Base-by-base conservation (phyloP, 345 rosid genomes). In the Brassica carinata region DNA sequence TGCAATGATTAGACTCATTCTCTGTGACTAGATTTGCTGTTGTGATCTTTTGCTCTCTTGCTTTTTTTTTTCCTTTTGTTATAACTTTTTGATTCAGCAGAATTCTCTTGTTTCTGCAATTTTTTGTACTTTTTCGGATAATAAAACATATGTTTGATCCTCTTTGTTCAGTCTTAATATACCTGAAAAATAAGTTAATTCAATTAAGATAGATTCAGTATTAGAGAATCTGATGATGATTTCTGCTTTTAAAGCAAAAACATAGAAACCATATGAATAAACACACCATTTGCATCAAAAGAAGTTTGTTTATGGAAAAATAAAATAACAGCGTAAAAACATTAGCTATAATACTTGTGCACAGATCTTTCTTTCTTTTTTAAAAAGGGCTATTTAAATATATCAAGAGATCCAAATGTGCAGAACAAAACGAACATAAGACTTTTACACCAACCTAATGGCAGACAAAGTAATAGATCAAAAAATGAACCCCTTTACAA, bases 1-100 rank as follows among this genome's bases (percentile, higher is more conserved):
- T 4, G 99, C 89, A 0, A 77, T 93, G 80, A 92, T 90, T 10
- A 92, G 97, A 79, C 76, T 92, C 11, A 83, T 91, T 80, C 84
- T 93, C 79, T 96, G 99, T 76, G 79, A 75, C 77, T 93, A 85
- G 80, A 71, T 38, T 66, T 7, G 26, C 23, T 58, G 3, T 61
- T 61, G 0, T 9, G 2, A 5, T n/a, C 10, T 14, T 70, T 0
- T 64, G 9, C 5, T 62, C 19, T 36, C 1, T 62, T 29, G 48
- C 4, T 31, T 67, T 31, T 11, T 23, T 9, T 43, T 10, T 3
- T 2, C 26, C 26, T 7, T 31, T 51, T 18, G 30, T 19, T 63
- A 18, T 75, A 66, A 15, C 17, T 57, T 2, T 67, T 34, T 6
- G n/a, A 45, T 67, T 58, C 8, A 69, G 81, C 77, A 81, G 84